Evolutionary conservation across 306 rosid genomes (phyloP), one percentile per base, ranked within the genome.

Genomic region (Castanospermum australe): DNA sequence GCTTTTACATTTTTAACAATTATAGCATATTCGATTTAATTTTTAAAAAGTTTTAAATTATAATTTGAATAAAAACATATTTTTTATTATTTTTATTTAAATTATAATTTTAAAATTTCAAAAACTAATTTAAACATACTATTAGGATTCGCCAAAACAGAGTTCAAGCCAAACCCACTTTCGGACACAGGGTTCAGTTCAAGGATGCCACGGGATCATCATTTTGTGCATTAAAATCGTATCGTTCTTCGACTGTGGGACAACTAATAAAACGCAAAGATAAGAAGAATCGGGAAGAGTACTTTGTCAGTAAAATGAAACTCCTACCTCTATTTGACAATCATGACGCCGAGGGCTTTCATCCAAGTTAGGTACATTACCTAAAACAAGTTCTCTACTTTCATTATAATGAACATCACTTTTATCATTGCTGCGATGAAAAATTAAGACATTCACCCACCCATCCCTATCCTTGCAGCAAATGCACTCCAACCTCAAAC

Each of bases 391-490:
- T 67, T 84, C 36, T 24, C 32, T 48, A 36, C 39, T 39, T 73
- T 36, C 5, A 42, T 50, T 51, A 17, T 44, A 50, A 17, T 38
- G 59, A 67, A 54, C 63, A 3, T 11, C 30, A 38, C 77, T 61
- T 59, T 28, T 75, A 68, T 78, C 78, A 79, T 79, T 62, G 61
- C 74, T 68, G 35, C 32, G 71, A 71, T 54, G 76, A 80, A 84
- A 17, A 5, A 20, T 62, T 70, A 42, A 51, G 64, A 69, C 73
- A 61, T 69, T 69, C 55, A 84, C 82, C 87, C 54, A 74, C 54
- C 66, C 42, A 18, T 51, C 33, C 48, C 45, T 39, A 6, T 21
- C 60, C 62, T 73, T 74, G 38, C 36, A 71, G 12, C 33, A 71
- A 70, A 62, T 45, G 50, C 79, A 62, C 76, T 71, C 73, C 2